phyloP scores from a whole-genome alignment of 345 rosid species.

The Passiflora organensis region DNA sequence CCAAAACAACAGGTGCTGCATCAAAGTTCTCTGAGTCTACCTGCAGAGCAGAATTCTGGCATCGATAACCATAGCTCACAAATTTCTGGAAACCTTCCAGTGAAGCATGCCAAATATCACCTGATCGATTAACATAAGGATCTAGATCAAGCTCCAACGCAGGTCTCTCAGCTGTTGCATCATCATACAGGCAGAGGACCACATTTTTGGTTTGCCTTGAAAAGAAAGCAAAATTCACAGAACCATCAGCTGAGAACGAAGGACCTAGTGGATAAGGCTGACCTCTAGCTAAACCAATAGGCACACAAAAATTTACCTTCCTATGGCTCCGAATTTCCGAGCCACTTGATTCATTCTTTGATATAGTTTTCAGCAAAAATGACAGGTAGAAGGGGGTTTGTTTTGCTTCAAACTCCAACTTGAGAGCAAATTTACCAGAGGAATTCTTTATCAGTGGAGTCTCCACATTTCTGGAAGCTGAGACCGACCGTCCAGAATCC shows the following conservation, averaged over 20 bases:
- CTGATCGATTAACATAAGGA: slow-evolving; percentile 73
- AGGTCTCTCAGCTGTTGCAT: slow-evolving; percentile 44
- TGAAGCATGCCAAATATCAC: slow-evolving; percentile 85
- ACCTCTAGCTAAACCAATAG: slow-evolving; percentile 72
- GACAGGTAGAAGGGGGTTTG: slow-evolving; percentile 70
- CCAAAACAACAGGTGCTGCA: slow-evolving; percentile 42
- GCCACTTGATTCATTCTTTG: slow-evolving; percentile 20
- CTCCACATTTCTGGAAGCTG: slow-evolving; percentile 38
- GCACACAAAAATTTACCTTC: slow-evolving; percentile 58
- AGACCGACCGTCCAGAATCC: slow-evolving; percentile 31
- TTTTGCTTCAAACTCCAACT: slow-evolving; percentile 67
- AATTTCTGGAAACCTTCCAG: slow-evolving; percentile 45
- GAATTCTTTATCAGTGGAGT: slow-evolving; percentile 43
- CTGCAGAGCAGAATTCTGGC: slow-evolving; percentile 33
- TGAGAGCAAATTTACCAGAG: slow-evolving; percentile 33
- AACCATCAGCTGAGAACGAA: slow-evolving; percentile 55
- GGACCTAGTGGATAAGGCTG: slow-evolving; percentile 71
- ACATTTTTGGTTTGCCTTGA: slow-evolving; percentile 53
- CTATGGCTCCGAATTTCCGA: slow-evolving; percentile 56
- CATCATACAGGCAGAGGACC: slow-evolving; percentile 68
- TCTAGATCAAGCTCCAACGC: slow-evolving; percentile 90
- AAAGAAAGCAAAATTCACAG: slow-evolving; percentile 66
- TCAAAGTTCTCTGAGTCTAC: slow-evolving; percentile 28
- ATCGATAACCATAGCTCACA: slow-evolving; percentile 56
- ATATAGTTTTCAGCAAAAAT: slow-evolving; percentile 51